Evolutionary conservation across 345 rosid genomes (phyloP).

Genomic region (Leavenworthia alabamica): DNA sequence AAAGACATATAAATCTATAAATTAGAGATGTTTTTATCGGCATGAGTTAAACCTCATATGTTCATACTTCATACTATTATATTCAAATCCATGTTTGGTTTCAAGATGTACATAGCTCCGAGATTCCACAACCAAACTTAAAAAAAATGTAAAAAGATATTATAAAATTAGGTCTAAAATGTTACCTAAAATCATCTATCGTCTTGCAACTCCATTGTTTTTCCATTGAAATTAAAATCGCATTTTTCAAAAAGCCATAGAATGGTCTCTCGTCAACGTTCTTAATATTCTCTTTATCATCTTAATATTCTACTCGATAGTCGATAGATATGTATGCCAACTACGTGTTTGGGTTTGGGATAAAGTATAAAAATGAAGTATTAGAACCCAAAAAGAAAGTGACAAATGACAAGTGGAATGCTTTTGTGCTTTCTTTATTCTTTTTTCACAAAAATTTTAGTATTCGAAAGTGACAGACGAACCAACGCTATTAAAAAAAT

Average conservation of each 20-base stretch:
- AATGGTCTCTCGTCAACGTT: background rate
- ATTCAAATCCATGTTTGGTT: background rate
- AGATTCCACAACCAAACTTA: background rate
- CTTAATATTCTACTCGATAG: conserved; percentile 12
- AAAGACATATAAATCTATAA: no score
- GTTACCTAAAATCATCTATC: background rate
- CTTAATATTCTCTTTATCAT: background rate
- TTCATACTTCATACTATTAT: background rate
- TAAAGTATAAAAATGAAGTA: conserved; percentile 13
- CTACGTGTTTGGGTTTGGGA: background rate
- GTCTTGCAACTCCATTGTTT: background rate
- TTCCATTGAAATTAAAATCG: background rate
- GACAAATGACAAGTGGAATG: conserved; percentile 20
- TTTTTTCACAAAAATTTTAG: background rate
- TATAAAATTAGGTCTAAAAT: background rate
- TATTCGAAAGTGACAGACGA: background rate
- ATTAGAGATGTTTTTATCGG: background rate
- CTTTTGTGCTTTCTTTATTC: background rate
- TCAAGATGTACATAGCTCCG: background rate
- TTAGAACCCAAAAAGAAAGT: conserved; percentile 8
- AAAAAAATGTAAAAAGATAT: background rate
- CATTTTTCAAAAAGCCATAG: background rate
- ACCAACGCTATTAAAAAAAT: background rate
- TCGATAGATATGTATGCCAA: conserved; percentile 1
- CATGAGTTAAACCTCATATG: background rate